phyloP scores from a whole-genome alignment of 2,329 filamentous ascomycete genomes.

The Colletotrichum navitas region DNA sequence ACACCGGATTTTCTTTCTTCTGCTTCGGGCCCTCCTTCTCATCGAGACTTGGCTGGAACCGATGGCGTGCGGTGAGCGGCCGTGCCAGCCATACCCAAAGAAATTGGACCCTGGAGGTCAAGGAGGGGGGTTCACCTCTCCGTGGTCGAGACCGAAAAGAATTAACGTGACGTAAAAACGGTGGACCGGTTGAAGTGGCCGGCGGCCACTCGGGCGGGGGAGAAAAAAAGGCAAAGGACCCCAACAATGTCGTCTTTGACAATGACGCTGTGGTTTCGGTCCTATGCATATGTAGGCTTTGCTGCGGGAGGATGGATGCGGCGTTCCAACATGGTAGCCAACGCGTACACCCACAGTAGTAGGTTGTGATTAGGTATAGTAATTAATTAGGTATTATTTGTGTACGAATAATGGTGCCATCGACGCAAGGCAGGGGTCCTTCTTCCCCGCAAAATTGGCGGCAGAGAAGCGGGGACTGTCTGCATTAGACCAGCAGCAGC shows the following conservation, averaged over 20 bases:
- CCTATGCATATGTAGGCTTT: not conserved
- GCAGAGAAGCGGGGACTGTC: constrained; percentile 32
- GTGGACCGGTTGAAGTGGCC: constrained; percentile 30
- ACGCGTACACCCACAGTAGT: too few species aligned
- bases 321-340: constrained; percentile 8
- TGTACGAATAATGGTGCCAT: constrained; percentile 21
- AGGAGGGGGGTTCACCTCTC: constrained; percentile 2
- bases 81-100: constrained; percentile 1
- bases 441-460: constrained; percentile 40
- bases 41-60: constrained; percentile 17
- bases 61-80: constrained; percentile 36
- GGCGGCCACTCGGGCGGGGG: constrained; percentile 27
- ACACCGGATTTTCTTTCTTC: constrained; percentile 33
- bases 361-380: too few species aligned
- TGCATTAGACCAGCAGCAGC: constrained; percentile 38
- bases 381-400: too few species aligned
- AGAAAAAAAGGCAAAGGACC: not conserved
- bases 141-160: constrained; percentile 13
- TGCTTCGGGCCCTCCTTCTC: constrained; percentile 8
- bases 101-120: constrained; percentile 17
- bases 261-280: constrained; percentile 6
- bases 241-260: constrained; percentile 17
- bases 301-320: not conserved
- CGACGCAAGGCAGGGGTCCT: constrained; percentile 24
- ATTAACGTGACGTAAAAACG: constrained; percentile 39